Evolutionary conservation across 306 rosid species (phyloP).

Genomic region (Leucaena leucocephala): DNA sequence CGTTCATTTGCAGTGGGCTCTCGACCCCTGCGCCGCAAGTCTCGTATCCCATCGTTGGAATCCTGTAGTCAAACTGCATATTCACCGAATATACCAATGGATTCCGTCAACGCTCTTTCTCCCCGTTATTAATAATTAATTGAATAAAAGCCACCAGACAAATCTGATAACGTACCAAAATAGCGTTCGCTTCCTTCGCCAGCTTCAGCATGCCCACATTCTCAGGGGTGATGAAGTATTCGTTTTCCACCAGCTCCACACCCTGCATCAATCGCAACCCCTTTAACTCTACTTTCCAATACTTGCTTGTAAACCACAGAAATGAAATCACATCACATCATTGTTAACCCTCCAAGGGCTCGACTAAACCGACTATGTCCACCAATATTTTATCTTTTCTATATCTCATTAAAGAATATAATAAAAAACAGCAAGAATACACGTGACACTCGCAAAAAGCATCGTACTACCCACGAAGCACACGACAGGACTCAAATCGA

Average conservation of each 20-base stretch:
- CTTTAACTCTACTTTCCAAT: not conserved
- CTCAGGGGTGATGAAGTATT: conserved; percentile 83
- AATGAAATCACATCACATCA: not conserved
- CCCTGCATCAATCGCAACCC: conserved; percentile 50
- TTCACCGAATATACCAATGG: not conserved
- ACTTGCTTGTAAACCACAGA: not conserved
- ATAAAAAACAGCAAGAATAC: not conserved
- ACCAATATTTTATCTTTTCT: not conserved
- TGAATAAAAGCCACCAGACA: not conserved
- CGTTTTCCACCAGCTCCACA: conserved; percentile 68
- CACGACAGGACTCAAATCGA: not conserved
- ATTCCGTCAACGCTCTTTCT: not conserved
- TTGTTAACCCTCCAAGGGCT: not conserved
- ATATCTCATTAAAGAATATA: not conserved
- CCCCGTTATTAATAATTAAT: not conserved
- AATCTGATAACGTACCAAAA: conserved; percentile 51
- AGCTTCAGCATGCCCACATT: conserved; percentile 83
- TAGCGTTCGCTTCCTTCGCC: conserved; percentile 90
- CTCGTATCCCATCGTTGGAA: conserved; percentile 57
- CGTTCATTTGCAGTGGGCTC: conserved; percentile 76
- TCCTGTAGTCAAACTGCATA: conserved; percentile 77
- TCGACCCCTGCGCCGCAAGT: conserved; percentile 58
- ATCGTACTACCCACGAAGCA: no score
- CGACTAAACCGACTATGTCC: not conserved
- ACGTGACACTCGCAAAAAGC: conserved; percentile 12